Percentiles rank a stretch among this genome's conserved stretches.
Evolutionary conservation across 306 rosid species (phyloP).

Genomic region (Trifolium subterraneum): DNA sequence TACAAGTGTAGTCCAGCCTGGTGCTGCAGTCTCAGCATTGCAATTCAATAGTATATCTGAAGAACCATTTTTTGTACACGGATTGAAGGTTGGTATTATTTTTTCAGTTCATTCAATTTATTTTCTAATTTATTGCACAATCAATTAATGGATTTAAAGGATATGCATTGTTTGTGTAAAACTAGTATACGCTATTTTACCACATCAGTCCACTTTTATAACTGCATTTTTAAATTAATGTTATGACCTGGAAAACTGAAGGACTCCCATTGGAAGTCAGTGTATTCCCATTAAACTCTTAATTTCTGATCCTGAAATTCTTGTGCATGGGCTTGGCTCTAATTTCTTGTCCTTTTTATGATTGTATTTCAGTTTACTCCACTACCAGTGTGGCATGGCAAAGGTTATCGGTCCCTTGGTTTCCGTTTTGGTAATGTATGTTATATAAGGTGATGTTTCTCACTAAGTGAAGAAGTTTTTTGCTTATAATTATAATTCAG

Average conservation of each 20-base stretch:
- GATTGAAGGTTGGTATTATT: slow-evolving; percentile 64
- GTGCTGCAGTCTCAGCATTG: slow-evolving; percentile 95
- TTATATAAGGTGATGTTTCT: slow-evolving; percentile 83
- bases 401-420: slow-evolving; percentile 84
- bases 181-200: not conserved
- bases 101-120: slow-evolving; percentile 10
- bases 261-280: not conserved
- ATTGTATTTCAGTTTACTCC: slow-evolving; percentile 74
- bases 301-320: slow-evolving; percentile 34
- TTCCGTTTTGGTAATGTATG: slow-evolving; percentile 90
- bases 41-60: slow-evolving; percentile 78
- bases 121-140: slow-evolving; percentile 31
- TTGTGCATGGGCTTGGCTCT: slow-evolving; percentile 33
- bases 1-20: slow-evolving; percentile 70
- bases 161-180: not conserved
- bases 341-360: slow-evolving; percentile 12
- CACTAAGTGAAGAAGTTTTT: slow-evolving; percentile 4
- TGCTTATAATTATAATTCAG: slow-evolving; percentile 2
- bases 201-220: not conserved
- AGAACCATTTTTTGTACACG: slow-evolving; percentile 73
- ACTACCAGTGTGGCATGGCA: slow-evolving; percentile 96
- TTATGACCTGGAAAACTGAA: not conserved
- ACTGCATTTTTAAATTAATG: not conserved
- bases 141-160: not conserved
- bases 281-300: not conserved